Evolutionary conservation across 352 stramenopile genomes (phyloP).

Genomic region (Globisporangium mamillatum): DNA sequence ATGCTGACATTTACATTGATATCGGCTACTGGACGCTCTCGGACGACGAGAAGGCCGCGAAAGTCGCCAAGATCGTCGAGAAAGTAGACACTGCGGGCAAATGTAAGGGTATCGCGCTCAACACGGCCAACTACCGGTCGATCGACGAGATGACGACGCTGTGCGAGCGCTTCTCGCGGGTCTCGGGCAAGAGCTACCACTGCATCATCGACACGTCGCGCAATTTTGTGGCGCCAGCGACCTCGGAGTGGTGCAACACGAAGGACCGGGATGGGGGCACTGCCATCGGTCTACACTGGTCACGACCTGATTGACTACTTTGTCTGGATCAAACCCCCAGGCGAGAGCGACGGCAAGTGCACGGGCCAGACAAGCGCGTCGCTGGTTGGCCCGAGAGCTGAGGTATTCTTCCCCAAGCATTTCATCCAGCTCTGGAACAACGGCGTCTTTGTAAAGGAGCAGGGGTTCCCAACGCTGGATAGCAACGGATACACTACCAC

Average conservation of each 20-base stretch:
- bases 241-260: constrained; percentile 56
- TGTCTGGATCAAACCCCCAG: constrained; percentile 66
- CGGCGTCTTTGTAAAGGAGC: constrained; percentile 48
- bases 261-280: constrained; percentile 32
- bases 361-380: constrained; percentile 30
- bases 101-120: constrained; percentile 66
- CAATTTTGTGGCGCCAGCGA: constrained; percentile 27
- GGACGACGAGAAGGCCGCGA: constrained; percentile 20
- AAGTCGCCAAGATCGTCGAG: constrained; percentile 39
- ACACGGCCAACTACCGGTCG: constrained; percentile 76
- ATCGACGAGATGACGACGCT: constrained; percentile 43
- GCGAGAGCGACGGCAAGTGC: constrained; percentile 65
- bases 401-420: constrained; percentile 49
- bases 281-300: constrained; percentile 45
- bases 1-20: constrained; percentile 68
- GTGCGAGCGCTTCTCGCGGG: constrained; percentile 55
- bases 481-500: not conserved
- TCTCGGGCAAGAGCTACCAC: constrained; percentile 36
- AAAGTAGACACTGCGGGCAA: constrained; percentile 26
- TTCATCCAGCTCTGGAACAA: constrained; percentile 69
- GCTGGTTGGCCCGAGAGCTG: constrained; percentile 49
- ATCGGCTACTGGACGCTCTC: constrained; percentile 63
- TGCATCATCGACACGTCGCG: constrained; percentile 70
- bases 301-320: constrained; percentile 61
- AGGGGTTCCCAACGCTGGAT: constrained; percentile 18